Evolutionary conservation across 2,329 filamentous ascomycete genomes (phyloP).

Genomic region (Decorospora gaudefroyi): DNA sequence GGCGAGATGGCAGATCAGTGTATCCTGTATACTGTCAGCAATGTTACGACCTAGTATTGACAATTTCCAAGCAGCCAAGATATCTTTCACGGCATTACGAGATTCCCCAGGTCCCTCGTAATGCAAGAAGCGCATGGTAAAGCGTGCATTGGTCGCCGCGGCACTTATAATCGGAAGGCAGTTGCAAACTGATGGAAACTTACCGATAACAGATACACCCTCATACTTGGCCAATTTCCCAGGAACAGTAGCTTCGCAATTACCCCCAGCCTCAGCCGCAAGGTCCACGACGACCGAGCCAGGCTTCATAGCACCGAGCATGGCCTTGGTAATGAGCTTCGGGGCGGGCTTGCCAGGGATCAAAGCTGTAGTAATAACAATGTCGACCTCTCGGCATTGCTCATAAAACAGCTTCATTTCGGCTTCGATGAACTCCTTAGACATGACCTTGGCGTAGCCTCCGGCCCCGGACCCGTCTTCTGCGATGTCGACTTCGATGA

Average conservation of each 20-base stretch:
- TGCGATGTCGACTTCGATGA: conserved; percentile 81
- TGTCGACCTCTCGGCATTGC: conserved; percentile 85
- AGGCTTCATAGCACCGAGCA: conserved; percentile 84
- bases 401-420: conserved; percentile 93
- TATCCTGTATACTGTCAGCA: conserved; percentile 60
- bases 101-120: too few species aligned
- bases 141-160: too few species aligned
- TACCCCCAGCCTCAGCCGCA: conserved; percentile 84
- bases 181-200: too few species aligned
- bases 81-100: too few species aligned
- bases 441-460: conserved; percentile 93
- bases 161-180: too few species aligned
- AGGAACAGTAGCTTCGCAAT: conserved; percentile 79
- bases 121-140: too few species aligned
- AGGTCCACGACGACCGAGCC: conserved; percentile 88
- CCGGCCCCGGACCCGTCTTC: conserved; percentile 84
- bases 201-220: conserved; percentile 82
- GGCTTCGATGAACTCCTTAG: conserved; percentile 87
- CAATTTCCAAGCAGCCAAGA: too few species aligned
- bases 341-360: conserved; percentile 84
- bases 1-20: conserved; percentile 81
- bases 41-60: too few species aligned
- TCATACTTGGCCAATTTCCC: conserved; percentile 72
- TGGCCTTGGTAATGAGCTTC: conserved; percentile 79
- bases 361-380: conserved; percentile 89